Evolutionary conservation across 108 stramenopile genomes (phyloP).

Genomic region (Chaetoceros tenuissimus): DNA sequence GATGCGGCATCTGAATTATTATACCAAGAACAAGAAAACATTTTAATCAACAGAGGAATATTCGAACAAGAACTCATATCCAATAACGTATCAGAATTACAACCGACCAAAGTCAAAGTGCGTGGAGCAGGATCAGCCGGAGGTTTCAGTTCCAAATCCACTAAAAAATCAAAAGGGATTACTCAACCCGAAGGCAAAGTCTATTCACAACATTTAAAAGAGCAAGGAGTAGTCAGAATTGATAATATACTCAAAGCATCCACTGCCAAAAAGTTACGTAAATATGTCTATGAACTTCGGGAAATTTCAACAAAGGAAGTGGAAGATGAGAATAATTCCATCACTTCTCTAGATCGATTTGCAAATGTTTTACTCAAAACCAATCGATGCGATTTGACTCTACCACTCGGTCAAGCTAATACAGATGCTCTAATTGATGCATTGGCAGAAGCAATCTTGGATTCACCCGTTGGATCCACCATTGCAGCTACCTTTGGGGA

Average conservation of each 20-base stretch:
- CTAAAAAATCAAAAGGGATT: background rate
- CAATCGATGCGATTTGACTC: constrained; percentile 71
- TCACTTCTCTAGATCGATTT: constrained; percentile 48
- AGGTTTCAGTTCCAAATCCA: constrained; percentile 36
- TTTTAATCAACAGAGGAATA: constrained; percentile 45
- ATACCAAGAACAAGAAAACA: constrained; percentile 65
- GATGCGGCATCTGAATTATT: constrained; percentile 22
- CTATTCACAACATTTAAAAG: constrained; percentile 44
- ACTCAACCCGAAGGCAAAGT: constrained; percentile 26
- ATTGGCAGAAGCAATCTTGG: constrained; percentile 26
- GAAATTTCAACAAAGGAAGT: constrained; percentile 32
- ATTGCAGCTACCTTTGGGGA: constrained; percentile 38
- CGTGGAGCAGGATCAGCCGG: constrained; percentile 37
- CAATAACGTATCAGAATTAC: constrained; percentile 7
- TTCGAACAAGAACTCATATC: constrained; percentile 46
- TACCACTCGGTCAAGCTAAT: constrained; percentile 40
- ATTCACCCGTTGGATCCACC: constrained; percentile 41
- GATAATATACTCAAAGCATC: constrained; percentile 45
- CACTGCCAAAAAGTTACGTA: constrained; percentile 43
- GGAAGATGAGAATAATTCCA: constrained; percentile 17
- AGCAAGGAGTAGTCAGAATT: constrained; percentile 67
- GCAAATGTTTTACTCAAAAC: constrained; percentile 69
- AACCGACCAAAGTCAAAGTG: constrained; percentile 18
- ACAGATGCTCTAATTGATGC: constrained; percentile 21
- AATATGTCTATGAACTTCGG: constrained; percentile 39